Evolutionary conservation across 2,329 filamentous ascomycete species (phyloP).

Genomic region (Aspergillus fumigatiaffinis): DNA sequence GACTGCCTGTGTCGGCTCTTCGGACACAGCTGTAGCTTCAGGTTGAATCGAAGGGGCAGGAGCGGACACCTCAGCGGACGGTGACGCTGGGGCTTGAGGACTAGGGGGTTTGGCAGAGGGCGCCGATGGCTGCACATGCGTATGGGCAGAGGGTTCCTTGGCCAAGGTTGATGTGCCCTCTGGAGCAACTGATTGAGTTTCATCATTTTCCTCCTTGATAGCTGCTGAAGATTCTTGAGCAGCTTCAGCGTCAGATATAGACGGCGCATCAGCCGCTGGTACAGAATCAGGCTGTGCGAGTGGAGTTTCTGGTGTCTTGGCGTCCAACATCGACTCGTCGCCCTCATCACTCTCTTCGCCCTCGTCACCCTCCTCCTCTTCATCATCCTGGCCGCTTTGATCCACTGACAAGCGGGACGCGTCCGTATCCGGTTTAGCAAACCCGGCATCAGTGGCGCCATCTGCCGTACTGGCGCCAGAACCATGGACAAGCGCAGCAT

Average conservation of each 20-base stretch:
- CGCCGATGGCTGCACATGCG: slow-evolving; percentile 2
- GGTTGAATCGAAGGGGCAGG: neutral
- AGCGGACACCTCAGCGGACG: neutral
- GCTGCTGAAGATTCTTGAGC: slow-evolving; percentile 7
- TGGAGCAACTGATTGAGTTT: slow-evolving; percentile 1
- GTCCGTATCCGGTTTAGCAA: slow-evolving; percentile 48
- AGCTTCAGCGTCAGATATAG: neutral
- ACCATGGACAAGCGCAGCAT: slow-evolving; percentile 31
- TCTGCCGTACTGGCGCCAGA: slow-evolving; percentile 38
- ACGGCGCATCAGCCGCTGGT: slow-evolving; percentile 12
- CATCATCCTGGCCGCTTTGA: slow-evolving; percentile 43
- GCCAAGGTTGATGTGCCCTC: neutral
- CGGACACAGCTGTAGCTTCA: neutral
- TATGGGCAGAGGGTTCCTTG: slow-evolving; percentile 1
- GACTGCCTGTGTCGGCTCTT: slow-evolving; percentile 1
- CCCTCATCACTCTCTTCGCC: slow-evolving; percentile 50
- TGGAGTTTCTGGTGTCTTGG: slow-evolving; percentile 42
- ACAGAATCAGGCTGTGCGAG: slow-evolving; percentile 26
- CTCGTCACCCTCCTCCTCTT: slow-evolving; percentile 45
- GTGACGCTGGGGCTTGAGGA: slow-evolving; percentile 1
- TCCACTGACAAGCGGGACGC: slow-evolving; percentile 36
- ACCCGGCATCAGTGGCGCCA: slow-evolving; percentile 22
- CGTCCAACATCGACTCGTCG: slow-evolving; percentile 46
- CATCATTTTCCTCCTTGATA: slow-evolving; percentile 1
- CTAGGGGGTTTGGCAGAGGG: neutral